These are phyloP conservation scores for Cryptococcus jaspeensis DNA, from an alignment of 1,284 basidiomycete genomes.

Conservation along the genomic window DNA sequence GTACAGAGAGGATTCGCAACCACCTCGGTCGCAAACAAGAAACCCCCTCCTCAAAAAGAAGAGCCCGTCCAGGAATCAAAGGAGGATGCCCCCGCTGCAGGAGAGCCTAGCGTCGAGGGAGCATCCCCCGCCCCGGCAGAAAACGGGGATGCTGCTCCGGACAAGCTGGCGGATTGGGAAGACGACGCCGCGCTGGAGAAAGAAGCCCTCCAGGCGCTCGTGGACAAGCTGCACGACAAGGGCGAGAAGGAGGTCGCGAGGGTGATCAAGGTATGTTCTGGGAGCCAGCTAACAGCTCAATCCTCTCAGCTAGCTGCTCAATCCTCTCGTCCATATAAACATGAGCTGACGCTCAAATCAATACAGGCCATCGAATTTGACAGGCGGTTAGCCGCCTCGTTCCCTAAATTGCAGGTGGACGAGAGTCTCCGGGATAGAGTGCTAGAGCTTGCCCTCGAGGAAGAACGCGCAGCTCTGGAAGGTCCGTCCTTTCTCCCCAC, in stretches of 20 bases:
- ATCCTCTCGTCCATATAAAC: neutral
- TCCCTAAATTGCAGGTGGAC: conserved; percentile 68
- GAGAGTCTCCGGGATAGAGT: conserved; percentile 61
- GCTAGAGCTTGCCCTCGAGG: conserved; percentile 47
- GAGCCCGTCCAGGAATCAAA: conserved; percentile 23
- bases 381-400: conserved; percentile 66
- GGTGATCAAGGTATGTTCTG: conserved; percentile 58
- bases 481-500: conserved; percentile 2
- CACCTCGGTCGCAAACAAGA: conserved; percentile 68
- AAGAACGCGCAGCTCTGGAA: conserved; percentile 36
- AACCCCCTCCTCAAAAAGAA: conserved; percentile 45
- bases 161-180: conserved; percentile 18
- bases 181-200: conserved; percentile 22
- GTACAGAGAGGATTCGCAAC: conserved; percentile 71
- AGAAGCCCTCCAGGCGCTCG: conserved; percentile 51
- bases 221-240: conserved; percentile 82
- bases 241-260: conserved; percentile 83
- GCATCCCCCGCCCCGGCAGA: neutral
- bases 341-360: neutral
- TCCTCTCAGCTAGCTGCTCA: neutral
- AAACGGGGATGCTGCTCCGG: neutral
- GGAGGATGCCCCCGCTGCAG: neutral
- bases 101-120: conserved; percentile 14
- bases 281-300: neutral
- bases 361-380: conserved; percentile 78